Conservation (phyloP, 2,329 filamentous ascomycete species). For the Bipolaris zeicola region DNA sequence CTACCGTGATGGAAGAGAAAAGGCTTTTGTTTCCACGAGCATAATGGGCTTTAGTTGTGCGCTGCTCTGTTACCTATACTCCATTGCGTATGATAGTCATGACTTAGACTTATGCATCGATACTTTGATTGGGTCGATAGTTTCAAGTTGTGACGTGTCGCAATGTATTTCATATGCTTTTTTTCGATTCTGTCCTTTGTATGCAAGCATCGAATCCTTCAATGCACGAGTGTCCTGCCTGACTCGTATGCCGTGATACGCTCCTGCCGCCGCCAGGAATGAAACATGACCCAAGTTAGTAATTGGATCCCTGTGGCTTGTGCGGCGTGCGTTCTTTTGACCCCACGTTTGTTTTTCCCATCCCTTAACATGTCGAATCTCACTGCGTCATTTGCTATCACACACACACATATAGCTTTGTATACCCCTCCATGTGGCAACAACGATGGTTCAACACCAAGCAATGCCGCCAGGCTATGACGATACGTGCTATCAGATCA, state of each 20-base stretch:
- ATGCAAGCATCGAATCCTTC: neutral
- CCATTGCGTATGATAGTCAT: constrained; percentile 37
- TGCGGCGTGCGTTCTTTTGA: neutral
- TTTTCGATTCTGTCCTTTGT: neutral
- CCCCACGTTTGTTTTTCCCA: neutral
- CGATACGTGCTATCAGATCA: neutral
- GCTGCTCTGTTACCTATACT: constrained; percentile 39
- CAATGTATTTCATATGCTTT: neutral
- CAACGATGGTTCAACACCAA: neutral
- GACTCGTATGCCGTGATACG: neutral
- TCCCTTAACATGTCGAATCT: neutral
- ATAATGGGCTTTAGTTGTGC: constrained; percentile 26
- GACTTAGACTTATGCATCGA: constrained; percentile 10
- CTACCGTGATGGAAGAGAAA: constrained; percentile 24
- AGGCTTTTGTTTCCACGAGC: constrained; percentile 15
- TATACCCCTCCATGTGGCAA: neutral
- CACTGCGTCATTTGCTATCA: neutral
- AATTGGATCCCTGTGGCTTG: neutral
- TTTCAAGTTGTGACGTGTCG: neutral
- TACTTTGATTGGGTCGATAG: neutral
- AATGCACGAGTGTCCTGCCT: neutral
- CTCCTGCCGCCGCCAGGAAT: neutral
- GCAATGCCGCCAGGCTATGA: neutral
- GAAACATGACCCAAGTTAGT: neutral
- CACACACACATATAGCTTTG: neutral